These are phyloP conservation scores for Ascochyta pisi DNA, from an alignment of 2,329 filamentous ascomycete species.

Conservation along the genomic window DNA sequence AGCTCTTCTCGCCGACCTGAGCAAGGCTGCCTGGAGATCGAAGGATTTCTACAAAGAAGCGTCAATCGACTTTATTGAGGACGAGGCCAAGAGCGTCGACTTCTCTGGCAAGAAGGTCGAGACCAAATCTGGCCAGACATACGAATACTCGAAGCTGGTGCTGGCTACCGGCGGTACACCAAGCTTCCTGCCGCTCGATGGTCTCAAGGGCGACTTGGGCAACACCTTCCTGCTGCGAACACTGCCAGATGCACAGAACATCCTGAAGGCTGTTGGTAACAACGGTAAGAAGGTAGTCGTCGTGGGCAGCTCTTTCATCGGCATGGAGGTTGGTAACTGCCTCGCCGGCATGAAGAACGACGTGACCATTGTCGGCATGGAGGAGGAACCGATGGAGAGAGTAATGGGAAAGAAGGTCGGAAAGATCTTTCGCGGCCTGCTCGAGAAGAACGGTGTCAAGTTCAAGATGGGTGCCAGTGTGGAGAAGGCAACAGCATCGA, in stretches of 20 bases:
- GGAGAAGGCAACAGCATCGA: constrained; percentile 79
- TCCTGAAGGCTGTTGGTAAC: constrained; percentile 77
- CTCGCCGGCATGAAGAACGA: constrained; percentile 78
- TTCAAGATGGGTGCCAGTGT: constrained; percentile 85
- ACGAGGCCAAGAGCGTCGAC: constrained; percentile 75
- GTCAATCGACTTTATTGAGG: constrained; percentile 62
- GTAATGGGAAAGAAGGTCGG: constrained; percentile 86
- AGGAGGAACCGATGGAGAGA: constrained; percentile 79
- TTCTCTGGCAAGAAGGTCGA: constrained; percentile 75
- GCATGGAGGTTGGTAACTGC: constrained; percentile 92
- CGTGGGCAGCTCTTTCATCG: constrained; percentile 93
- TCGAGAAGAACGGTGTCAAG: constrained; percentile 87
- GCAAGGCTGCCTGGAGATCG: constrained; percentile 79
- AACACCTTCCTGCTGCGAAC: constrained; percentile 88
- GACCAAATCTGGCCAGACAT: constrained; percentile 75
- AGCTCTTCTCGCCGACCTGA: constrained; percentile 80
- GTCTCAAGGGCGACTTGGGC: constrained; percentile 78
- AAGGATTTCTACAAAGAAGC: constrained; percentile 76
- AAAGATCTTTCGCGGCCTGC: constrained; percentile 75
- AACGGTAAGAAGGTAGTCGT: constrained; percentile 92
- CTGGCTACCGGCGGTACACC: constrained; percentile 87
- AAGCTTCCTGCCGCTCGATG: constrained; percentile 76
- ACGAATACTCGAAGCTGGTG: constrained; percentile 85
- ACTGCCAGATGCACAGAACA: constrained; percentile 77
- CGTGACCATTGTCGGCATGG: constrained; percentile 89